Percentiles rank a stretch among this genome's conserved stretches.
phyloP scores from a whole-genome alignment of 2,329 filamentous ascomycete species.

The Fusarium fujikuroi region DNA sequence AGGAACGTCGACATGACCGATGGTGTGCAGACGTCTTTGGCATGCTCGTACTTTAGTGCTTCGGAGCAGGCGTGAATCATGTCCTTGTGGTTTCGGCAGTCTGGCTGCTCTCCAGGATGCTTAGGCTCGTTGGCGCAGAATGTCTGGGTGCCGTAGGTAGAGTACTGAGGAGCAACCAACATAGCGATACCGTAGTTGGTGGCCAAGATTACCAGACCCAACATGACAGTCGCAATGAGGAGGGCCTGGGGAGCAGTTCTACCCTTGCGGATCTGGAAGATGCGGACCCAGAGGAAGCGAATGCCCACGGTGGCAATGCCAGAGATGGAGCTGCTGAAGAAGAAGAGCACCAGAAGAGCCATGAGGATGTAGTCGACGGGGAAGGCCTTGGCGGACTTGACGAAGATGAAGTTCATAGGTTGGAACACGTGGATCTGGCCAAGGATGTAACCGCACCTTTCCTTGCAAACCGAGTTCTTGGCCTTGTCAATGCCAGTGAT shows the following conservation, averaged over 20 bases:
- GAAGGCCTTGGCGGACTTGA: conserved; percentile 83
- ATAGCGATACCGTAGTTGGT: conserved; percentile 94
- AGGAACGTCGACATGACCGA: conserved; percentile 92
- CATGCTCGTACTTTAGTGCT: conserved; percentile 73
- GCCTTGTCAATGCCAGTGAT: conserved; percentile 97
- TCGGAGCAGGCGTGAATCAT: conserved; percentile 87
- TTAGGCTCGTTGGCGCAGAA: conserved; percentile 82
- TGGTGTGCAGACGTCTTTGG: conserved; percentile 86
- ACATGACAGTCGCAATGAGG: conserved; percentile 87
- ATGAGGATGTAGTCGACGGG: conserved; percentile 94
- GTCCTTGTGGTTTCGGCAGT: conserved; percentile 77
- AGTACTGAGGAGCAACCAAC: conserved; percentile 95
- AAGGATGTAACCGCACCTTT: conserved; percentile 90
- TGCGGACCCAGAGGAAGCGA: conserved; percentile 92
- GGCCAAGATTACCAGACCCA: conserved; percentile 88
- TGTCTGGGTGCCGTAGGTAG: conserved; percentile 92
- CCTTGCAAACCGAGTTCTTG: conserved; percentile 92
- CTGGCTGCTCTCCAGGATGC: conserved; percentile 72
- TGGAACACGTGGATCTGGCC: conserved; percentile 91
- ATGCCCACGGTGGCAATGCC: conserved; percentile 90
- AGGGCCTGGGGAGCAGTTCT: conserved; percentile 92
- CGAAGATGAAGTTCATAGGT: conserved; percentile 85
- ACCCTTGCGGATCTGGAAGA: conserved; percentile 91
- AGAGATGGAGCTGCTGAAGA: conserved; percentile 89
- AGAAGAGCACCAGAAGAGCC: conserved; percentile 82